Percentiles rank a stretch among this genome's conserved stretches.
These are phyloP conservation scores for Rosa chinensis DNA, from an alignment of 306 rosid species.

Conservation along the genomic window DNA sequence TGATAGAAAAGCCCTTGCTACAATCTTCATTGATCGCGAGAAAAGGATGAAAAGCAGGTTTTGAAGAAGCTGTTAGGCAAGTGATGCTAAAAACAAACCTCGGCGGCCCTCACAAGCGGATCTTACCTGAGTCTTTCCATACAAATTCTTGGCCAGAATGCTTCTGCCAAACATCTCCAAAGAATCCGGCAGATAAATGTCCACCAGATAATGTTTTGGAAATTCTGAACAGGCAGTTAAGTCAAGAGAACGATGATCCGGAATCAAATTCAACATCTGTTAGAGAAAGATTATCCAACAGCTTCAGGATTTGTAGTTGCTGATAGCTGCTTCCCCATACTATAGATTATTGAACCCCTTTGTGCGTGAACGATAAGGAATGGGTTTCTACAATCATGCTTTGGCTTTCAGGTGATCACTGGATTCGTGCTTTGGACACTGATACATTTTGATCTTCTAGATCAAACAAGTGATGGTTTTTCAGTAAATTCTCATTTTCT, in stretches of 20 bases:
- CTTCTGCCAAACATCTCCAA: conserved; percentile 74
- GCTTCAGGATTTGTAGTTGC: conserved; percentile 21
- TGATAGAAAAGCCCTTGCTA: conserved; percentile 93
- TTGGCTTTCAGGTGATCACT: conserved; percentile 20
- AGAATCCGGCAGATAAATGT: conserved; percentile 68
- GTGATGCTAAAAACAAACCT: conserved; percentile 81
- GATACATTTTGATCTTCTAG: no score
- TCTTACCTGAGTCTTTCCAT: conserved; percentile 85
- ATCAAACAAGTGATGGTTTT: neutral
- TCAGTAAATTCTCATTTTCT: neutral
- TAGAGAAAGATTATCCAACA: conserved; percentile 32
- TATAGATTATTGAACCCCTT: conserved; percentile 19
- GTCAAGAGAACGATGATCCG: conserved; percentile 30
- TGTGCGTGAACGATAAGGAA: conserved; percentile 30
- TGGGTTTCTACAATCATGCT: neutral
- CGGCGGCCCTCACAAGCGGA: conserved; percentile 86
- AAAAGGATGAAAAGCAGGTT: conserved; percentile 49
- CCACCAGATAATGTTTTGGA: conserved; percentile 75
- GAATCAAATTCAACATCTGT: conserved; percentile 46
- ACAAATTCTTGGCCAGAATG: conserved; percentile 99
- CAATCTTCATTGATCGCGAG: conserved; percentile 77
- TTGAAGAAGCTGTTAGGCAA: conserved; percentile 76
- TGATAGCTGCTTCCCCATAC: conserved; percentile 25
- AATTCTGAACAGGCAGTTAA: conserved; percentile 47
- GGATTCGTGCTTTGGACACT: neutral